Evolutionary conservation across 208 protist genomes (phyloP), one percentile per base, ranked within the genome.

Genomic region (Phytomonas francai): DNA sequence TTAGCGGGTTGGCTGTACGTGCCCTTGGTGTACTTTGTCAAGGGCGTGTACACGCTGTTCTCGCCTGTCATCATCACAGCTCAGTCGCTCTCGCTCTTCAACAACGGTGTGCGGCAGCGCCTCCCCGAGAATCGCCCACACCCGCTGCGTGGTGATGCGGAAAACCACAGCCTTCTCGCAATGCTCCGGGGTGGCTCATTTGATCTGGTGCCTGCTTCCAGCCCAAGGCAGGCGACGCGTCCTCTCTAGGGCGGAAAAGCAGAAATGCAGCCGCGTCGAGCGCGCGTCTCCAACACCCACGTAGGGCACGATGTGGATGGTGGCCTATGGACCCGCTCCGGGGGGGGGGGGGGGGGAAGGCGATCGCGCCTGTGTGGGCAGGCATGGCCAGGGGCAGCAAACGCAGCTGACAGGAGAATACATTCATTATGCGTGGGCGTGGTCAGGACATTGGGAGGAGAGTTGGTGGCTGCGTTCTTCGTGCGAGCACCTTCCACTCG

Each of bases 81-180:
- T 27, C 87, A 87, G 45, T 95, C 89, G 1, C 83, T 95, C 0
- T 95, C 89, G 6, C 68, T 95, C 62, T 83, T 95, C 22, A 95
- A 92, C 70, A 81, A 81, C 2, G 85, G 88, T 30, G 79, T 95
- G 28, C 66, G 89, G n/a, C 72, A 89, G 27, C 84, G 87, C 59
- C 81, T 75, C 57, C 68, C 59, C 31, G 76, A 84, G 14, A 73
- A 76, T 28, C 59, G 66, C 19, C 25, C 68, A 11, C 68, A 75
- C 34, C 60, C 81, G 28, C 78, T 73, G 59, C 87, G 81, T 76
- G 70, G 62, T 3, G 54, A 74, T 7, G 73, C 69, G 0, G 67
- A 66, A 16, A 84, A 79, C 27, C 87, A 82, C 30, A 78, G 88
- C 67, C 67, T 95, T 32, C 74, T 95, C 12, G 78, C 67, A 30